Evolutionary conservation across 768 basidiomycete genomes (phyloP).

Genomic region (Amanita thiersii): DNA sequence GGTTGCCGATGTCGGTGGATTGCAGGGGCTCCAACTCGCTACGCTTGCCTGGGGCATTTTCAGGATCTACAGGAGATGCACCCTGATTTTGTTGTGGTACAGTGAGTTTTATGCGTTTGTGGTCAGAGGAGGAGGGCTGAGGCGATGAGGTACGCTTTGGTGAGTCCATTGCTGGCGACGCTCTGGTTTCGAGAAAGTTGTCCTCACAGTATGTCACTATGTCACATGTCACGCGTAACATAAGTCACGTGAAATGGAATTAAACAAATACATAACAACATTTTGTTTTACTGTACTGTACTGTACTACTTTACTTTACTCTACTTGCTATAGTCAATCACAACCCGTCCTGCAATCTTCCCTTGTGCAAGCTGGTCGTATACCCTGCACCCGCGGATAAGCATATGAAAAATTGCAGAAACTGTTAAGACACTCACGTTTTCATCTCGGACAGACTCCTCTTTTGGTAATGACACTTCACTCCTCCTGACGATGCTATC

Average conservation of each 20-base stretch:
- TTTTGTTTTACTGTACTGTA: neutral
- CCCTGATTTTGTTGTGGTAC: conserved; percentile 51
- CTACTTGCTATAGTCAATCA: conserved; percentile 21
- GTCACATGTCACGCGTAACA: neutral
- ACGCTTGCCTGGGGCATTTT: conserved; percentile 76
- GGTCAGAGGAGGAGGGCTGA: conserved; percentile 39
- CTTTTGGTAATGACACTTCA: conserved; percentile 45
- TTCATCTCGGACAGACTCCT: conserved; percentile 44
- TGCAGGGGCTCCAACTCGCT: conserved; percentile 81
- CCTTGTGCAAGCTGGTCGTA: conserved; percentile 34
- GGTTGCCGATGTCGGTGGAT: conserved; percentile 72
- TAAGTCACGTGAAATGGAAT: neutral
- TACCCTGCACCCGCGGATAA: conserved; percentile 21
- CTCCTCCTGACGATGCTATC: conserved; percentile 63
- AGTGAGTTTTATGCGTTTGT: conserved; percentile 52
- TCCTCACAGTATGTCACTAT: neutral
- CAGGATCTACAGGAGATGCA: conserved; percentile 70
- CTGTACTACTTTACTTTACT: neutral
- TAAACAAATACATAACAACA: neutral
- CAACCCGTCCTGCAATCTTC: conserved; percentile 42
- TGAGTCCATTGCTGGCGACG: conserved; percentile 39
- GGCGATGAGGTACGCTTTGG: conserved; percentile 60
- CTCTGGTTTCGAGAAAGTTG: neutral
- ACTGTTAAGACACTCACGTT: conserved; percentile 27
- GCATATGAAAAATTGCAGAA: conserved; percentile 4